Evolutionary conservation across 2,329 filamentous ascomycete genomes (phyloP).

Genomic region (Fusarium penzigii): DNA sequence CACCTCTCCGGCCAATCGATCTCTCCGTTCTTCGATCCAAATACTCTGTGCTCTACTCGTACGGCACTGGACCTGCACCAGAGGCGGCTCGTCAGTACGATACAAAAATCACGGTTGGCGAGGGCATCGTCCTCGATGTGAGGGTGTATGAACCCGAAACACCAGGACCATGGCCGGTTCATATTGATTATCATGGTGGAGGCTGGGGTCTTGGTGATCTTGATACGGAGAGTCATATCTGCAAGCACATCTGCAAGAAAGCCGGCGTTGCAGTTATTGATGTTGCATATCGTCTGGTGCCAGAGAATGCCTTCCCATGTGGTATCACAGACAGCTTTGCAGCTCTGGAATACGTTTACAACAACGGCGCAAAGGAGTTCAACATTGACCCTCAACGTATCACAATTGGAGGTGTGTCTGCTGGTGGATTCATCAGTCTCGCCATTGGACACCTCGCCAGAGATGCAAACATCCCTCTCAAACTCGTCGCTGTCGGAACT

Average conservation of each 20-base stretch:
- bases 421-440: constrained; percentile 44
- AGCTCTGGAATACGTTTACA: constrained; percentile 42
- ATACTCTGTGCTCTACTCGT: constrained; percentile 47
- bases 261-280: constrained; percentile 49
- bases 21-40: constrained; percentile 39
- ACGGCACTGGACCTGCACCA: constrained; percentile 44
- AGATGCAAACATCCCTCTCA: constrained; percentile 39
- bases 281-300: constrained; percentile 53
- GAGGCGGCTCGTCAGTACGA: constrained; percentile 43
- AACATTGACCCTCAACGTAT: constrained; percentile 39
- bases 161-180: constrained; percentile 46
- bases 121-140: constrained; percentile 34
- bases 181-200: constrained; percentile 52
- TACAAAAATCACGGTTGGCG: constrained; percentile 33
- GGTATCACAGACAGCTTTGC: constrained; percentile 50
- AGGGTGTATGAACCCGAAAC: constrained; percentile 46
- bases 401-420: constrained; percentile 48
- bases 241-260: constrained; percentile 46
- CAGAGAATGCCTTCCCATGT: constrained; percentile 50
- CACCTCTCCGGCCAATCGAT: constrained; percentile 41
- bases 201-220: constrained; percentile 52
- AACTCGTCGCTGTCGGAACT: constrained; percentile 41
- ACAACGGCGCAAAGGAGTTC: constrained; percentile 37
- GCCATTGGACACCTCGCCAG: constrained; percentile 42
- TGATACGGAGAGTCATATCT: constrained; percentile 50